Base-by-base conservation (phyloP, 768 basidiomycete species). In the Bullera alba region DNA sequence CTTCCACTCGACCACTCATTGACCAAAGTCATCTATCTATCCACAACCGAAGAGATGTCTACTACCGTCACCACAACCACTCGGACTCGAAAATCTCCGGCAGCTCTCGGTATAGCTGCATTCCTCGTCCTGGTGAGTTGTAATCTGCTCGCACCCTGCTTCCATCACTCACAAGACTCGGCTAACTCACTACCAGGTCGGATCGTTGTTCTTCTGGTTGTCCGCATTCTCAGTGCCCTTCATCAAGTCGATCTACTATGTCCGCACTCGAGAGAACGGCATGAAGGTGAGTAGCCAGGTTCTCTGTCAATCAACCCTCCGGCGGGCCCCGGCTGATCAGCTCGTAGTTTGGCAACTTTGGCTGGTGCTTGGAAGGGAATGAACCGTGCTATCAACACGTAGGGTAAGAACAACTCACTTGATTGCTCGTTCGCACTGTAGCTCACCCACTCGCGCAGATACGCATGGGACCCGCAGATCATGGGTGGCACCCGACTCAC, bases 311-410 rank as follows among this genome's bases (percentile, higher is more conserved):
- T n/a, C n/a, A n/a, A n/a, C n/a, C n/a, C n/a, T n/a, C n/a, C n/a
- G n/a, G n/a, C 15, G 36, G 14, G 38, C 22, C 34, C 23, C 23
- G 27, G 39, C 46, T 32, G 17, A 28, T 17, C 36, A 27, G 4
- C 43, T n/a, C 10, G 21, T 22, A 62, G 50, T 64, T 60, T 27
- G 67, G 69, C 15, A 67, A 59, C 42, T 67, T 67, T 51, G 69
- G 71, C 12, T 63, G 48, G 57, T 66, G 63, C 46, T 42, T 25
- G 30, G 23, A 30, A 12, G 41, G 23, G 15, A 29, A 22, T 30
- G 34, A 28, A 26, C 21, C 47, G 16, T 51, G 51, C 32, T 54
- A 51, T 27, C 46, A 46, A 25, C 51, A 49, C 29, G 61, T 63
- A 28, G 65, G 66, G 60, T 62, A 51, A 60, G 62, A 57, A 44